These are phyloP conservation scores for Papilionanthe hybrid DNA, from an alignment of 116 monocot genomes.

Conservation along the genomic window DNA sequence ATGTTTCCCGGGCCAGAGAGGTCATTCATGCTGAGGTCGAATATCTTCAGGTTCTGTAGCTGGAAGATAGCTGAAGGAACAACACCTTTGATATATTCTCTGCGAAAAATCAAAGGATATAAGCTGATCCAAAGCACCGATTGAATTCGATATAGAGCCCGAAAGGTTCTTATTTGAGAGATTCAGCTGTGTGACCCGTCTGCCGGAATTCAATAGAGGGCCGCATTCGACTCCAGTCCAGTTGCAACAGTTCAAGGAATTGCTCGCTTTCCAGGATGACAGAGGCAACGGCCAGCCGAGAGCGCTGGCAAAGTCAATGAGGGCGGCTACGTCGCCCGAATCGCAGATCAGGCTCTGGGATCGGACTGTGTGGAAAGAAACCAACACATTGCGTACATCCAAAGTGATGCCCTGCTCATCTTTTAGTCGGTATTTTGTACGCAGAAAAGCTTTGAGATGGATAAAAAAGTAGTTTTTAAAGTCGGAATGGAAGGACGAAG, in stretches of 20 bases:
- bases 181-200: constrained; percentile 52
- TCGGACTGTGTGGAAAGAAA: constrained; percentile 12
- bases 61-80: constrained; percentile 38
- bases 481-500: not conserved
- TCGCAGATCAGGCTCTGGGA: constrained; percentile 36
- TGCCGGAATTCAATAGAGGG: not conserved
- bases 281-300: constrained; percentile 22
- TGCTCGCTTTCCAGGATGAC: constrained; percentile 31
- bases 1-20: constrained; percentile 28
- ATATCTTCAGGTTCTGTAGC: constrained; percentile 23
- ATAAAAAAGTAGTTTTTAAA: not conserved
- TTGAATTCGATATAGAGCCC: constrained; percentile 45
- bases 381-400: constrained; percentile 9
- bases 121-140: constrained; percentile 40
- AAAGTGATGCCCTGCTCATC: too few relatives aligned
- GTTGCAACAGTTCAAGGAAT: constrained; percentile 46
- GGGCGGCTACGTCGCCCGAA: constrained; percentile 39
- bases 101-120: constrained; percentile 40
- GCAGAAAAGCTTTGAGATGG: too few relatives aligned
- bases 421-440: too few relatives aligned
- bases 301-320: constrained; percentile 28
- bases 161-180: constrained; percentile 46
- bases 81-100: constrained; percentile 32
- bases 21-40: constrained; percentile 62
- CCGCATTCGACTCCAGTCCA: constrained; percentile 66